Conservation (phyloP, 2,329 filamentous ascomycete species). For the Aspergillus aculeatinus region DNA sequence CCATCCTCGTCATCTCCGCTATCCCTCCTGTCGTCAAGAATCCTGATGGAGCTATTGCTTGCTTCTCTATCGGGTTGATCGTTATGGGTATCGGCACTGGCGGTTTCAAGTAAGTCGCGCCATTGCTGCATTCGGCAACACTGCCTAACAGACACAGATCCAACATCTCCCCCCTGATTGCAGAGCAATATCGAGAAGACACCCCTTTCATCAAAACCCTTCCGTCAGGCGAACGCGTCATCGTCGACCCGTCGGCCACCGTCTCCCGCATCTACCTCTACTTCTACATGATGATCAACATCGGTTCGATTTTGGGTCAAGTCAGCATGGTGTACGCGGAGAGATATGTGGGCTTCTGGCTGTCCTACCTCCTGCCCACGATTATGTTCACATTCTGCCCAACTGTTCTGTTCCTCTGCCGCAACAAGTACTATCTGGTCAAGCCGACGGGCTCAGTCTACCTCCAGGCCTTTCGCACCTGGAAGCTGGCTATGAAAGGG, state of each 20-base stretch:
- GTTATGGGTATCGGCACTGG: constrained; percentile 74
- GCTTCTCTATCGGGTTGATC: constrained; percentile 63
- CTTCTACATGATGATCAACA: constrained; percentile 71
- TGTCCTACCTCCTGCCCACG: constrained; percentile 68
- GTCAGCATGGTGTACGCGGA: constrained; percentile 71
- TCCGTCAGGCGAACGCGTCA: constrained; percentile 63
- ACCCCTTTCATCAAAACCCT: constrained; percentile 58
- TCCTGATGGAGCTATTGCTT: constrained; percentile 58
- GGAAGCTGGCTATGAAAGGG: constrained; percentile 61
- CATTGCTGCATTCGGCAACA: not conserved
- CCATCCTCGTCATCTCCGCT: constrained; percentile 65
- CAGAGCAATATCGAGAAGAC: constrained; percentile 65
- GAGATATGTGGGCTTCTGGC: constrained; percentile 74
- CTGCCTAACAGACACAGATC: constrained; percentile 35
- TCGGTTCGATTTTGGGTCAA: constrained; percentile 62
- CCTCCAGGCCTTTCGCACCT: constrained; percentile 64
- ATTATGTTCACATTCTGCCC: constrained; percentile 63
- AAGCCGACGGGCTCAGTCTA: constrained; percentile 72
- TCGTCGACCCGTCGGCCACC: constrained; percentile 68
- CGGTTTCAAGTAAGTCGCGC: constrained; percentile 63
- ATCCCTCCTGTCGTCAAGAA: constrained; percentile 62
- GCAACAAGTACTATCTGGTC: constrained; percentile 61
- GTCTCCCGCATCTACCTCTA: constrained; percentile 67
- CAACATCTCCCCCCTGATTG: constrained; percentile 71
- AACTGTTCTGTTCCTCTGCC: constrained; percentile 58